Conservation (phyloP, 371 early-diverging fungal genomes). For the Mortierella sp. region DNA sequence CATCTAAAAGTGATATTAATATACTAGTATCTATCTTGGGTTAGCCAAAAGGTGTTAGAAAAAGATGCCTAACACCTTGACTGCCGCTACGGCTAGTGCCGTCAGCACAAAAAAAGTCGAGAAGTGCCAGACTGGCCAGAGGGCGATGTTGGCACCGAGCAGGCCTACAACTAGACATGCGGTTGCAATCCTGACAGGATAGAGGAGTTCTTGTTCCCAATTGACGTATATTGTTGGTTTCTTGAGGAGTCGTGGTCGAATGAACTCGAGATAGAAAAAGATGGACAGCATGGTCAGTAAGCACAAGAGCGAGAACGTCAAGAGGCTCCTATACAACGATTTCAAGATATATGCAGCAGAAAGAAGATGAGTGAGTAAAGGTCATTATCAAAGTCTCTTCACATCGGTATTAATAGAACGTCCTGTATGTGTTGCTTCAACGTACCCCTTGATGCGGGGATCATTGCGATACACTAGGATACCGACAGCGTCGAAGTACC, state of each 20-base stretch:
- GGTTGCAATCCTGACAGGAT: conserved; percentile 42
- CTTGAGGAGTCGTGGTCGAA: conserved; percentile 36
- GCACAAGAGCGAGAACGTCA: conserved; percentile 48
- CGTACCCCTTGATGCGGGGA: conserved; percentile 49
- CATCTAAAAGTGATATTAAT: too few species aligned
- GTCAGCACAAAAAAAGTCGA: conserved; percentile 31
- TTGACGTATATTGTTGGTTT: conserved; percentile 40
- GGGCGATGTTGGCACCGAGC: conserved; percentile 36
- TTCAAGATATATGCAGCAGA: background rate
- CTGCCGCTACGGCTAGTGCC: conserved; percentile 25
- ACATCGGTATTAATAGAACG: too few species aligned
- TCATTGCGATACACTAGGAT: conserved; percentile 41
- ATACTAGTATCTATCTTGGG: too few species aligned
- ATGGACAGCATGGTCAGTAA: conserved; percentile 36
- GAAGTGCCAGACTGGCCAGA: conserved; percentile 54
- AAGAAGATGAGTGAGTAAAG: background rate
- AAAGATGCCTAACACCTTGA: conserved; percentile 41
- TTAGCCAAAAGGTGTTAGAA: conserved; percentile 10
- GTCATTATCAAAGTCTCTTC: too few species aligned
- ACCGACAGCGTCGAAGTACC: conserved; percentile 42
- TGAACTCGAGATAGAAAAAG: conserved; percentile 50
- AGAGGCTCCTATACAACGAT: conserved; percentile 26
- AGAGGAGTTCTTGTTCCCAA: conserved; percentile 46
- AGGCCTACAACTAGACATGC: conserved; percentile 22
- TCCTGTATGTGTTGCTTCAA: too few species aligned